Conservation (phyloP, 139 green algal species). For the Chlorella sp. region DNA sequence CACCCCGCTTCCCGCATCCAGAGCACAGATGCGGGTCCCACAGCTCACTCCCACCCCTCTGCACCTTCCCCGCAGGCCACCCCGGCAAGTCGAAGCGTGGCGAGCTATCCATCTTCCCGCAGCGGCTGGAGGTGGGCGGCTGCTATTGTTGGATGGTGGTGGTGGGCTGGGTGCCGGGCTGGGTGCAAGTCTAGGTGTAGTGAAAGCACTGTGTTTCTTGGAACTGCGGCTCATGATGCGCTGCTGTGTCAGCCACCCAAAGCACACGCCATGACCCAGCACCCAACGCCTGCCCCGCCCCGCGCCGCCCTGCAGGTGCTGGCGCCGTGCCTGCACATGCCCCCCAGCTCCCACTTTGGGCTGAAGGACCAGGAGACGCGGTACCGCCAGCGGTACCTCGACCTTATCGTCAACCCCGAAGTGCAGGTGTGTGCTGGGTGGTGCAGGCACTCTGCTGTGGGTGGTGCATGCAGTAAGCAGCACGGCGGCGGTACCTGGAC, state of each 20-base stretch:
- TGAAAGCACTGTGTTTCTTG: not conserved
- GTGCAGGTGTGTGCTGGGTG: not conserved
- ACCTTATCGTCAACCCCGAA: constrained; percentile 92
- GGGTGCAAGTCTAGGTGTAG: too few relatives aligned
- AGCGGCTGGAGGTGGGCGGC: constrained; percentile 56
- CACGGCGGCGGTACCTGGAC: too few relatives aligned
- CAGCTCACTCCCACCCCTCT: too few relatives aligned
- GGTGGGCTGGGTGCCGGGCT: not conserved
- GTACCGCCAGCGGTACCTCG: constrained; percentile 97
- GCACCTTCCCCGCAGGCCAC: constrained; percentile 57
- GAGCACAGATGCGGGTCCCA: too few relatives aligned
- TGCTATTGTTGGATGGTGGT: not conserved
- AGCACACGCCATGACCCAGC: too few relatives aligned
- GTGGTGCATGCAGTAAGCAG: not conserved
- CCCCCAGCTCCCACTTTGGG: constrained; percentile 78
- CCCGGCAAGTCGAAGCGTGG: constrained; percentile 97
- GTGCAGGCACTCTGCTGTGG: too few relatives aligned
- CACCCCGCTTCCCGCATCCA: too few relatives aligned
- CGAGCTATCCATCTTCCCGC: constrained; percentile 96
- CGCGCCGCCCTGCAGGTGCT: constrained; percentile 64
- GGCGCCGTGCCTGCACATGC: constrained; percentile 98
- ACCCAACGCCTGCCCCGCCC: not conserved
- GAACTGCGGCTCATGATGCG: not conserved
- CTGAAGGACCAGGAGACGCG: constrained; percentile 96
- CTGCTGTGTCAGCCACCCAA: not conserved